A percentile compares a stretch with the other conserved stretches of the same genome.
phyloP scores from a whole-genome alignment of 768 basidiomycete species.

The Mycena galericulata region DNA sequence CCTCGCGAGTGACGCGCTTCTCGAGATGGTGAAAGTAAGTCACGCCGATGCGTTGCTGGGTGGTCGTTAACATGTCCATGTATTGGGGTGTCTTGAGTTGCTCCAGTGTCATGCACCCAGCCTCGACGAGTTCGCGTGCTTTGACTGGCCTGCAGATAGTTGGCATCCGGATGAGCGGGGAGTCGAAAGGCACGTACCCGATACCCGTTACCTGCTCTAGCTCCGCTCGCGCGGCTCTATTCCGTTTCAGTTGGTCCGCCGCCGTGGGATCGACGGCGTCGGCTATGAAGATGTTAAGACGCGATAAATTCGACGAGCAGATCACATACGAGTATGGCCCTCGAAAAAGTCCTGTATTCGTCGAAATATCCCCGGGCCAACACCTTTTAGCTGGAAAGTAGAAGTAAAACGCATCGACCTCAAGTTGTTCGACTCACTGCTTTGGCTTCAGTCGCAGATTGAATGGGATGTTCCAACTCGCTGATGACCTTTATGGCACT shows the following conservation, averaged over 20 bases:
- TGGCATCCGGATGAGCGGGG: conserved; percentile 10
- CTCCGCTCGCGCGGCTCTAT: conserved; percentile 41
- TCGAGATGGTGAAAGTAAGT: conserved; percentile 56
- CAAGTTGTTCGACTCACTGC: conserved; percentile 41
- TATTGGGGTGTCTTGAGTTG: conserved; percentile 56
- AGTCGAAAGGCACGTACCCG: conserved; percentile 52
- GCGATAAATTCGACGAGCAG: conserved; percentile 8
- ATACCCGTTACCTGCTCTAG: conserved; percentile 58
- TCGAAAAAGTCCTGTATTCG: conserved; percentile 58
- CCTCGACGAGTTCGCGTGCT: conserved; percentile 60
- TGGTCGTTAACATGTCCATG: conserved; percentile 49
- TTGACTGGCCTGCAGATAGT: conserved; percentile 42
- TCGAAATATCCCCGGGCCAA: conserved; percentile 56
- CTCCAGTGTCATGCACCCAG: conserved; percentile 59
- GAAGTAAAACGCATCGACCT: neutral
- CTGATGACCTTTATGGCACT: conserved; percentile 59
- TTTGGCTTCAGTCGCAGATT: conserved; percentile 55
- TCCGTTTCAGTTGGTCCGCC: conserved; percentile 41
- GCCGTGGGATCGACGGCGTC: conserved; percentile 14
- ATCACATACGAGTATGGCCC: conserved; percentile 51
- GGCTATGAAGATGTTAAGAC: conserved; percentile 11
- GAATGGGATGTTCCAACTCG: conserved; percentile 55
- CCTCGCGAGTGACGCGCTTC: conserved; percentile 48
- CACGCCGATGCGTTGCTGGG: conserved; percentile 55
- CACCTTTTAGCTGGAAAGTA: conserved; percentile 45